Evolutionary conservation across 2,329 filamentous ascomycete species (phyloP), one percentile per base, ranked within the genome.

Genomic region (Ascochyta fabae): DNA sequence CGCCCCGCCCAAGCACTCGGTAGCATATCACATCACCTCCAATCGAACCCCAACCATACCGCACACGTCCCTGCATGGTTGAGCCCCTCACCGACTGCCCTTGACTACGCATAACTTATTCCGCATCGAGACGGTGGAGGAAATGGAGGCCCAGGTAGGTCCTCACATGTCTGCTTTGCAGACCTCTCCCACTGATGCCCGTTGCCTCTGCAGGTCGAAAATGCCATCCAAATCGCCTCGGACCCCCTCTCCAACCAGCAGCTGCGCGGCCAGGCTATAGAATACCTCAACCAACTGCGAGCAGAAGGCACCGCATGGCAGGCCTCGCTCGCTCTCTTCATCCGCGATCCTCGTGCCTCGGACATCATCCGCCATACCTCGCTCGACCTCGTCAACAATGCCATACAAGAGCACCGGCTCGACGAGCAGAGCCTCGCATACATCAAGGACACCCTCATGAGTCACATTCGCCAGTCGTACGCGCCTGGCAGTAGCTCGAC

Each of bases 171-270:
- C 31, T 38, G 45, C 36, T 16, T 36, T n/a, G 9, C 13, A 38
- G 24, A 38, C 36, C 36, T 48, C 23, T n/a, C 29, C 9, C 5
- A 33, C 40, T 53, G 31, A 46, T 48, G 3, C n/a, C 36, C 33
- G 38, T 51, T 36, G 41, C 24, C 15, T 44, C 35, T 44, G 34
- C 54, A 97, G 91, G 88, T 97, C 77, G 90, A 95, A 80, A 94
- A 91, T 80, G 95, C 95, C 78, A 95, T 98, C 80, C 87, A 95
- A 77, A 96, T 98, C 80, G 91, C 92, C 77, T 95, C 88, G 81
- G 88, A 94, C 78, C 91, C 91, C 56, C 79, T 84, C 69, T 89
- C 92, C 68, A 87, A 93, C 77, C 87, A 76, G 62, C 69, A 71
- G 50, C 66, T 77, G 51, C 92, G 96, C 80, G 93, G 94, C 64